Evolutionary conservation across 1,284 basidiomycete species (phyloP), one percentile per base, ranked within the genome.

Genomic region (Tetrapyrgos nigripes): DNA sequence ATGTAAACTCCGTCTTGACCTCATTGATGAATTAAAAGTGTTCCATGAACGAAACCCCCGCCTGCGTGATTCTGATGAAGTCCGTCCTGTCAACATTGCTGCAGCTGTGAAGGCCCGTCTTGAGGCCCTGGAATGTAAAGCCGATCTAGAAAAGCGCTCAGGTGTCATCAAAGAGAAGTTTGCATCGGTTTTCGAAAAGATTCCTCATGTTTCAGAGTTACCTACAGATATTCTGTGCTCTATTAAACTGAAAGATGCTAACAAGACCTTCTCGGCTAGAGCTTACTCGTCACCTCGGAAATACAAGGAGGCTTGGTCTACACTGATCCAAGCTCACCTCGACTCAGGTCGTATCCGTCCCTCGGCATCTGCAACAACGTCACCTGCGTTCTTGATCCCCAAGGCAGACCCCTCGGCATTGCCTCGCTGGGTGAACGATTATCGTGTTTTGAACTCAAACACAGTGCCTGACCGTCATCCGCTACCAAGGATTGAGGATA

Each of bases 361-460:
- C 1, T 76, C 74, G 2, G 58, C 57, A 3, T 70, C 68, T 1
- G 54, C 59, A 1, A 66, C 69, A 49, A 60, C 66, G 0, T 76
- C 72, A 0, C 74, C 70, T 1, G 62, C 64, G 11, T 76, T 75
- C 50, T 52, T 76, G 13, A 65, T 76, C 1, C 73, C 73, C 0
- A 77, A 78, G 56, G 19, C 70, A 1, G 73, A 78, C 50, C 71
- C 70, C 0, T 64, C 58, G 1, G 74, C 62, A 0, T 24, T 65
- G 6, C 73, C 74, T 1, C 63, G 70, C 0, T 76, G 70, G 74
- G 75, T 76, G 0, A 76, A 76, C 40, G 73, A 78, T 60, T 76
- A 70, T 50, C 62, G 70, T 1, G 28, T 65, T 8, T 53, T 76
- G 0, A 79, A 79, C 59, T 57, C 37, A 0, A 76, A 77, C 64